A percentile compares a stretch with the other conserved stretches of the same genome.
Conservation (phyloP, 75 land plant genomes). For the Picea glauca region DNA sequence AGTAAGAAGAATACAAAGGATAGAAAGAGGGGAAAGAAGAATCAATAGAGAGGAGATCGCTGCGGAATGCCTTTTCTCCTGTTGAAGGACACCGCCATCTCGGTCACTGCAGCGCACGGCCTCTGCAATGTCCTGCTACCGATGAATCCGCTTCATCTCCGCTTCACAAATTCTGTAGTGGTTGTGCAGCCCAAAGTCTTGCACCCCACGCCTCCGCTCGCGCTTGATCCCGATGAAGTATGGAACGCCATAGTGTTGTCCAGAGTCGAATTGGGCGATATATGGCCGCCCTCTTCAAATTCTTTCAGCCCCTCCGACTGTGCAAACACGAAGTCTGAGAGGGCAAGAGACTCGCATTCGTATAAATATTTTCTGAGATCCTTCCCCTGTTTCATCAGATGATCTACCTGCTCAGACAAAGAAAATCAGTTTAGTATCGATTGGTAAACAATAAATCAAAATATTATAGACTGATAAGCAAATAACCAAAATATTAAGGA, state of each 20-base stretch:
- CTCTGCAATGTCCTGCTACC: background rate
- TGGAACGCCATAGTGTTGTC: background rate
- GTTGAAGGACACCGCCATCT: background rate
- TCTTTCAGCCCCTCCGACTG: background rate
- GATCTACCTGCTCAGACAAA: conserved; percentile 7
- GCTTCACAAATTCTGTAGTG: conserved; percentile 11
- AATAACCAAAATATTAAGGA: background rate
- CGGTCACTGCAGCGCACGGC: background rate
- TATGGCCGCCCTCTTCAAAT: background rate
- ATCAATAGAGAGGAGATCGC: background rate
- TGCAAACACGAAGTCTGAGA: conserved; percentile 7
- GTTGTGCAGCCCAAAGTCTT: background rate
- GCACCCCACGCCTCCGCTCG: background rate
- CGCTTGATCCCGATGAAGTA: conserved; percentile 4
- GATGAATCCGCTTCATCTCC: background rate
- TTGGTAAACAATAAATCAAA: background rate
- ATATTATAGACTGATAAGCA: background rate
- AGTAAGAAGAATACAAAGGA: background rate
- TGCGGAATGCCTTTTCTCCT: conserved; percentile 5
- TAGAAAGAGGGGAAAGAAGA: no score
- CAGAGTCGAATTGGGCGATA: conserved; percentile 3
- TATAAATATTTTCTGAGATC: background rate
- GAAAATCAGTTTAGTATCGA: no score
- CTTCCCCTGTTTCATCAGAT: background rate
- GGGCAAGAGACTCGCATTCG: conserved; percentile 3